phyloP scores from a whole-genome alignment of 2,329 filamentous ascomycete genomes.

The Colletotrichum salicis region DNA sequence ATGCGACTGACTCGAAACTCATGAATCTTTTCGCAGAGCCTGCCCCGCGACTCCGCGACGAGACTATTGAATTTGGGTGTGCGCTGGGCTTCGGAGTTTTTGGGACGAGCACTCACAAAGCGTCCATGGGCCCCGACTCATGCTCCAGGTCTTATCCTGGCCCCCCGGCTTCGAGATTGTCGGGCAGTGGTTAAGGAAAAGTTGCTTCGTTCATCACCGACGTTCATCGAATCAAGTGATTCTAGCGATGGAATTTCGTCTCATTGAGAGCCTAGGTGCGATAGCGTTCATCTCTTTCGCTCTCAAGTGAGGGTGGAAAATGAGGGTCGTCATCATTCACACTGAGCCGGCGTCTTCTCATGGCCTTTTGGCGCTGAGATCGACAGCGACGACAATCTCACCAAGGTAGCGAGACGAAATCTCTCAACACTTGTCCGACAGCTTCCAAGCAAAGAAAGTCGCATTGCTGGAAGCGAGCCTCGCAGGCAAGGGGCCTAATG shows the following conservation, averaged over 20 bases:
- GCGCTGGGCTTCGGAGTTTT: not conserved
- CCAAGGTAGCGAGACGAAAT: too few relatives aligned
- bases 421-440: too few relatives aligned
- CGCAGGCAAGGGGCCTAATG: too few relatives aligned
- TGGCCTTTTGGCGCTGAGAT: not conserved
- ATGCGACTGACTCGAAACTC: slow-evolving; percentile 21
- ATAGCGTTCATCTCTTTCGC: not conserved
- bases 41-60: not conserved
- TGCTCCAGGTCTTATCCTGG: not conserved
- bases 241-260: not conserved
- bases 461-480: too few relatives aligned
- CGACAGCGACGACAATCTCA: not conserved
- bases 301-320: not conserved
- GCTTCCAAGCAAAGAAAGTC: too few relatives aligned
- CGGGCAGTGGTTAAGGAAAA: not conserved
- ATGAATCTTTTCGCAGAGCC: slow-evolving; percentile 12
- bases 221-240: slow-evolving; percentile 16
- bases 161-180: not conserved
- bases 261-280: not conserved
- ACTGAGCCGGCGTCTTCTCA: not conserved
- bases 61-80: not conserved
- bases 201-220: not conserved
- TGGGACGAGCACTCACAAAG: slow-evolving; percentile 7
- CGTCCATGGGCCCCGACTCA: slow-evolving; percentile 19
- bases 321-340: not conserved